Evolutionary conservation across 1,284 basidiomycete species (phyloP).

Genomic region (Naganishia cerealis): DNA sequence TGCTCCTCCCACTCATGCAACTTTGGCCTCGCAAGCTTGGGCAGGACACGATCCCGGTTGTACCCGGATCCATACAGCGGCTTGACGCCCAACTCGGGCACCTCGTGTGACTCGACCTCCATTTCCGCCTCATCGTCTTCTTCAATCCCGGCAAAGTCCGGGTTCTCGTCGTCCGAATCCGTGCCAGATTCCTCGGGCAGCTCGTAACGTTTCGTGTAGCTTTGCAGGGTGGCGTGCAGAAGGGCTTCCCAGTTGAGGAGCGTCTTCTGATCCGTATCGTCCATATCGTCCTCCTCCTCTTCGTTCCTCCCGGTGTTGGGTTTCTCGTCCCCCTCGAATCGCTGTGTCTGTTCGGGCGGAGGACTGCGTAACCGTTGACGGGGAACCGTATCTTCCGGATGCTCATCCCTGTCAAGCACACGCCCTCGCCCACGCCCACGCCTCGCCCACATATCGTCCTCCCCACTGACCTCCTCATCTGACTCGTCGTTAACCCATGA

Average conservation of each 20-base stretch:
- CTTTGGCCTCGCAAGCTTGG: constrained; percentile 11
- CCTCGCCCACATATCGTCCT: not conserved
- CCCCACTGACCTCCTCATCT: not conserved
- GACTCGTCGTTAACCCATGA: constrained; percentile 19
- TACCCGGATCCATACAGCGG: constrained; percentile 14
- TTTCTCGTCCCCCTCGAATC: not conserved
- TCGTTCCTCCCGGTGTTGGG: not conserved
- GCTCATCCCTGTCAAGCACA: not conserved
- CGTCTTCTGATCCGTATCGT: not conserved
- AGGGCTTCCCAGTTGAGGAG: not conserved
- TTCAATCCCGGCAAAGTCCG: constrained; percentile 13
- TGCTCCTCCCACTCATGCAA: not conserved
- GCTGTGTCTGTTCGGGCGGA: not conserved
- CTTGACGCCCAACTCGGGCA: constrained; percentile 2
- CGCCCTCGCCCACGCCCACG: not conserved
- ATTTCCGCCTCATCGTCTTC: constrained; percentile 6
- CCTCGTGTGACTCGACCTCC: constrained; percentile 2
- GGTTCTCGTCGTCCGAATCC: constrained; percentile 17
- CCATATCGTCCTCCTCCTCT: constrained; percentile 3
- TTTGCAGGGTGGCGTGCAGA: not conserved
- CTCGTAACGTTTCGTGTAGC: constrained; percentile 16
- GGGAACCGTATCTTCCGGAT: not conserved
- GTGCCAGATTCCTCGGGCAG: not conserved
- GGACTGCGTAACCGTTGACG: constrained; percentile 4
- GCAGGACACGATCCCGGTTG: constrained; percentile 17